A percentile compares a stretch with the other conserved stretches of the same genome.
Conservation (phyloP, 1,284 basidiomycete species). For the Trametes pubescens region DNA sequence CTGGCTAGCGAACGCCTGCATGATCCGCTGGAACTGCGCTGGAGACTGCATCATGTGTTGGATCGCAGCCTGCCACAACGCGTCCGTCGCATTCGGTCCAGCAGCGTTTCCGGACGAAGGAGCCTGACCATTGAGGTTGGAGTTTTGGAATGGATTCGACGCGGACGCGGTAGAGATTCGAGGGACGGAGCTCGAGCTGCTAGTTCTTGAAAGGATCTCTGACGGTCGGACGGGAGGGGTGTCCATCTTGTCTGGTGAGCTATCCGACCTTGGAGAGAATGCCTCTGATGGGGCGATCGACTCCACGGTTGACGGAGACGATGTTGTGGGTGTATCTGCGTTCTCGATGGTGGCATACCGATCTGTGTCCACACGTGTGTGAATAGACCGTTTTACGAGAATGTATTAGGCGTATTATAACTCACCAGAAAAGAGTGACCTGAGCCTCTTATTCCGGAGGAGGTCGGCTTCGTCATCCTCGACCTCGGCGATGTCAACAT, state of each 20-base stretch:
- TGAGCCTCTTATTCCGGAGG: slow-evolving; percentile 16
- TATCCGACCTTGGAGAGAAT: slow-evolving; percentile 34
- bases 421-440: slow-evolving; percentile 34
- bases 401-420: slow-evolving; percentile 15
- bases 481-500: slow-evolving; percentile 48
- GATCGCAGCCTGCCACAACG: slow-evolving; percentile 67
- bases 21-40: slow-evolving; percentile 72
- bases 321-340: slow-evolving; percentile 31
- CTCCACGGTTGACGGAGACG: slow-evolving; percentile 35
- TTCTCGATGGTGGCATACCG: slow-evolving; percentile 44
- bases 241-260: slow-evolving; percentile 13
- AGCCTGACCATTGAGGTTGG: slow-evolving; percentile 8
- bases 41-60: slow-evolving; percentile 69
- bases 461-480: slow-evolving; percentile 48
- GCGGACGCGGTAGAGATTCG: slow-evolving; percentile 20
- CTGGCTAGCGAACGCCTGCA: slow-evolving; percentile 61
- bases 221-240: slow-evolving; percentile 29
- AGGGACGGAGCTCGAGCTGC: slow-evolving; percentile 25
- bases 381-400: not conserved
- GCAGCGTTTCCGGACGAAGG: slow-evolving; percentile 35
- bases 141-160: not conserved
- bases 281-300: slow-evolving; percentile 40
- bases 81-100: slow-evolving; percentile 46
- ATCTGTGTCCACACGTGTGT: slow-evolving; percentile 30
- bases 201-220: slow-evolving; percentile 30